Base-by-base conservation (phyloP, 2,329 filamentous ascomycete species). In the Apiospora rasikravindrae region DNA sequence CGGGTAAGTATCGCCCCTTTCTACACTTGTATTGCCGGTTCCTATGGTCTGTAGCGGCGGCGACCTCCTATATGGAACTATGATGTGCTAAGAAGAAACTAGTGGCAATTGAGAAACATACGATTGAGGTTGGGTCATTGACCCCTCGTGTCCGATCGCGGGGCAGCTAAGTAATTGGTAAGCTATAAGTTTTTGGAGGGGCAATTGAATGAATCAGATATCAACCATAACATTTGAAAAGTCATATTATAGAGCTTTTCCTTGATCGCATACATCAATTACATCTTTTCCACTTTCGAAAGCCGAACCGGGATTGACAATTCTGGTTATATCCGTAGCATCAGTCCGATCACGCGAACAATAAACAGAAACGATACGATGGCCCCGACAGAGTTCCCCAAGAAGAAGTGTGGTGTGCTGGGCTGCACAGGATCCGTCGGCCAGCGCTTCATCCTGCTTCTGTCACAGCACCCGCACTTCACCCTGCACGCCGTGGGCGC, bases 401-500 rank as follows among this genome's bases (percentile, higher is more conserved):
- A 42, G 22, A 70, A 70, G 44, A 70, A 92, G 57, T 70, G 69
- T 40, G 89, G 90, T 81, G 94, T 98, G 72, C 90, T 98, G 71
- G 95, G 96, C 78, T 94, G 93, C 83, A 98, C 96, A 44, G 96
- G 96, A 80, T 97, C 95, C 47, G 96, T 98, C 19, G 96, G 96
- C 78, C 95, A 98, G 84, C 92, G 96, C 79, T 98, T 98, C 83
- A 96, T 98, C 81, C 91, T 98, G 45, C 90, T 98, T 70, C 92
- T 98, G 74, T 92, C 94, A 64, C 89, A 94, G 71, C 96, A 98
- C 84, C 95, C 96, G 22, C 90, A 93, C 82, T 93, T 98, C 78
- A 90, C 91, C 75, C 91, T 98, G 72, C 93, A 96, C 75, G 95
- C 95, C 73, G 90, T 98, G 69, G 96, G 96, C 75, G 96, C 96